Evolutionary conservation across 2,329 filamentous ascomycete species (phyloP).

Genomic region (Colletotrichum gloeosporioides): DNA sequence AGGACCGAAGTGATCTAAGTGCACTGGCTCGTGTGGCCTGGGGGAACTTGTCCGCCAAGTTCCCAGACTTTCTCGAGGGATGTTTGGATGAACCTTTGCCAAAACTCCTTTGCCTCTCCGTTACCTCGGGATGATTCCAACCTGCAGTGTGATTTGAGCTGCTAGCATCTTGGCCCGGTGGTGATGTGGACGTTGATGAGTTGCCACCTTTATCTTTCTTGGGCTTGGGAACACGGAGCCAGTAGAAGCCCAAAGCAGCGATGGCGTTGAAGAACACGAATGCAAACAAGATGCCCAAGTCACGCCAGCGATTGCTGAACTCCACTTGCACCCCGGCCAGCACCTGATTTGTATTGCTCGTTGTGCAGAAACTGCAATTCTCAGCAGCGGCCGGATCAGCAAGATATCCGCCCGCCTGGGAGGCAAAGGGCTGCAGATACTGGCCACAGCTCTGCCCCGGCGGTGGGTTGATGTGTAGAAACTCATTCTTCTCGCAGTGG

Average conservation of each 20-base stretch:
- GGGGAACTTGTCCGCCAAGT: background rate
- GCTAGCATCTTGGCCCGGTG: background rate
- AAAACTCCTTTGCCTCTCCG: background rate
- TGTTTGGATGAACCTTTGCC: background rate
- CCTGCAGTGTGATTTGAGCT: background rate
- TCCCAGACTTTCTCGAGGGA: background rate
- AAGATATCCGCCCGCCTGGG: conserved; percentile 51
- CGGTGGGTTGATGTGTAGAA: conserved; percentile 65
- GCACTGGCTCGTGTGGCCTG: background rate
- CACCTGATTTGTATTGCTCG: conserved; percentile 13
- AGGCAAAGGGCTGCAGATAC: conserved; percentile 58
- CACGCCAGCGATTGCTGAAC: conserved; percentile 59
- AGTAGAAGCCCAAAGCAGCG: conserved; percentile 59
- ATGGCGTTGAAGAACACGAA: conserved; percentile 62
- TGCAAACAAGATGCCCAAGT: conserved; percentile 59
- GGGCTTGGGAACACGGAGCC: conserved; percentile 51
- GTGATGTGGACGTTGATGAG: background rate
- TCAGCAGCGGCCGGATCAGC: conserved; percentile 43
- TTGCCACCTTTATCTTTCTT: conserved; percentile 24
- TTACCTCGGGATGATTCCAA: background rate
- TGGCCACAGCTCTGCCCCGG: conserved; percentile 56
- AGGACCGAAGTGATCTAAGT: background rate
- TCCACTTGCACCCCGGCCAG: conserved; percentile 38
- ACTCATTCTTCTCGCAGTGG: conserved; percentile 68
- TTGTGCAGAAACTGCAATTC: conserved; percentile 8